phyloP scores from a whole-genome alignment of 345 rosid genomes.

The rapeseed (Brassica napus) region DNA sequence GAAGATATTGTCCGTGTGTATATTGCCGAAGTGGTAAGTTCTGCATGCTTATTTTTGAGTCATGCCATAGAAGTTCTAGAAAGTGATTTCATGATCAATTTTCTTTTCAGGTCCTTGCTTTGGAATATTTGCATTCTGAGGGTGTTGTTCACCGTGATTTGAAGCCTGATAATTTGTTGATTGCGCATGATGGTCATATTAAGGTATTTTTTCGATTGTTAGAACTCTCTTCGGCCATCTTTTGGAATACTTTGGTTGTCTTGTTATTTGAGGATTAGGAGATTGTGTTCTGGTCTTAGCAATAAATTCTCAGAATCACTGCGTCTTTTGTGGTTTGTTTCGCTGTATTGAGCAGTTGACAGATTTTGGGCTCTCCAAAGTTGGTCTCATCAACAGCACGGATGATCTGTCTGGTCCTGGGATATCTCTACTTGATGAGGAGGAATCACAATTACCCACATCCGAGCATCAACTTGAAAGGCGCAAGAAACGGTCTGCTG shows the following conservation, averaged over 20 bases:
- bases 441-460: slow-evolving; percentile 60
- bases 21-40: slow-evolving; percentile 98
- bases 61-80: slow-evolving; percentile 20
- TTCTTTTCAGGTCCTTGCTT: slow-evolving; percentile 72
- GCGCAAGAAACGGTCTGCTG: slow-evolving; percentile 96
- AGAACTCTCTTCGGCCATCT: slow-evolving; percentile 9
- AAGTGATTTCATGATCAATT: slow-evolving; percentile 18
- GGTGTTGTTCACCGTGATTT: slow-evolving; percentile 97
- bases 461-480: slow-evolving; percentile 66
- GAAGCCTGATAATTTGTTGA: slow-evolving; percentile 97
- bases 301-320: not conserved
- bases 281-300: slow-evolving; percentile 3
- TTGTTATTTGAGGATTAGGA: slow-evolving; percentile 22
- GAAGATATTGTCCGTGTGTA: slow-evolving; percentile 98
- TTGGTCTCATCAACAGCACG: slow-evolving; percentile 99
- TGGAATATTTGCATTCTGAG: slow-evolving; percentile 93
- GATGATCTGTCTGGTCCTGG: slow-evolving; percentile 98
- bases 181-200: slow-evolving; percentile 98
- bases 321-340: slow-evolving; percentile 6
- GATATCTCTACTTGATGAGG: slow-evolving; percentile 83
- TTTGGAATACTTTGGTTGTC: not conserved
- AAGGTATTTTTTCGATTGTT: slow-evolving; percentile 54
- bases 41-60: slow-evolving; percentile 8
- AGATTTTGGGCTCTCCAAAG: slow-evolving; percentile 43
- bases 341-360: slow-evolving; percentile 44